Conservation (phyloP, 2,329 filamentous ascomycete species). For the Nemania serpens region DNA sequence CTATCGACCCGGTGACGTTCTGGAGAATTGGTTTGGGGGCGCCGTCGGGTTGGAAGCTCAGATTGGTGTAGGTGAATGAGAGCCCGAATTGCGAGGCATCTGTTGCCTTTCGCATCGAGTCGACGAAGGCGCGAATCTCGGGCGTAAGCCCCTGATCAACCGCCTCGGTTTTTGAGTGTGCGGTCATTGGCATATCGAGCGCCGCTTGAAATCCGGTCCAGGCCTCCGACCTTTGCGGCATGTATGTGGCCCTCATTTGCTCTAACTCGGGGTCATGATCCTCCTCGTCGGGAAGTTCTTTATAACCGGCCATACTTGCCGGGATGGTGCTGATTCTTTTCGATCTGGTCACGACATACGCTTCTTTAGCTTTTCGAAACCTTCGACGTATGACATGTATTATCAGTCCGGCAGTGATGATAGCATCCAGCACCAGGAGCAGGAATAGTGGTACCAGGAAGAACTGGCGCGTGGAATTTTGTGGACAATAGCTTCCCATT, state of each 20-base stretch:
- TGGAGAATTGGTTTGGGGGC: conserved; percentile 53
- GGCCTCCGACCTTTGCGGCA: conserved; percentile 33
- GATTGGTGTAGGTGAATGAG: conserved; percentile 56
- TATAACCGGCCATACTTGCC: conserved; percentile 43
- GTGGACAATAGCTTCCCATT: conserved; percentile 52
- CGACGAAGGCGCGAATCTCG: conserved; percentile 55
- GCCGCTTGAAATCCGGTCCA: conserved; percentile 46
- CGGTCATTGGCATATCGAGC: conserved; percentile 40
- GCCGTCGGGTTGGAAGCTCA: conserved; percentile 54
- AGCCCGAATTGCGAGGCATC: conserved; percentile 57
- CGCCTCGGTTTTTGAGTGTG: conserved; percentile 33
- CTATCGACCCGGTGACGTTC: conserved; percentile 59
- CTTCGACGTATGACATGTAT: conserved; percentile 44
- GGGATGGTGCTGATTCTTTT: conserved; percentile 40
- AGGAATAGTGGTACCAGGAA: conserved; percentile 50
- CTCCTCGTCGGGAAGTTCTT: conserved; percentile 38
- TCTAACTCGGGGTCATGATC: conserved; percentile 44
- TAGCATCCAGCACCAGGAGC: conserved; percentile 49
- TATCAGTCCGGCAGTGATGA: conserved; percentile 46
- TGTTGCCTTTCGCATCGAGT: conserved; percentile 57
- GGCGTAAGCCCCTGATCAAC: conserved; percentile 42
- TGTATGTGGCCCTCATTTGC: conserved; percentile 42
- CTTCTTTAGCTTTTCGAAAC: conserved; percentile 39
- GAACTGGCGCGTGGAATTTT: conserved; percentile 48
- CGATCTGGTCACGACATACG: conserved; percentile 29